Conservation (phyloP, 108 stramenopile species). For the Cyclotella baltica region DNA sequence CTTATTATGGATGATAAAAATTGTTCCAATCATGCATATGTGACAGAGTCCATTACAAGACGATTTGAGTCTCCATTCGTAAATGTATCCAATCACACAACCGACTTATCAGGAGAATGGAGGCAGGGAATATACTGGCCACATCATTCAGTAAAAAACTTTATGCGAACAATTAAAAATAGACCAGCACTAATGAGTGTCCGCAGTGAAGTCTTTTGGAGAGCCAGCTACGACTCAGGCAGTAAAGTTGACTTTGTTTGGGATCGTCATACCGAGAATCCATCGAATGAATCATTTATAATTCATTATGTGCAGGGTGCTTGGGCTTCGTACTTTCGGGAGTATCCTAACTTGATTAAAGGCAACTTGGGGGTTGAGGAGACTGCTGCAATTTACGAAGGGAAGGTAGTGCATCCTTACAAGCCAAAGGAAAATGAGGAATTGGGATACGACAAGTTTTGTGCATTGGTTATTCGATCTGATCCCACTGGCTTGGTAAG, state of each 20-base stretch:
- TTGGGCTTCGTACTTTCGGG: slow-evolving; percentile 1
- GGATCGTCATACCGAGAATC: slow-evolving; percentile 14
- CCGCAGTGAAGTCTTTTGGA: slow-evolving; percentile 35
- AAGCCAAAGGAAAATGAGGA: no score
- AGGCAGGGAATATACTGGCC: slow-evolving; percentile 20
- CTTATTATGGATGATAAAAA: neutral
- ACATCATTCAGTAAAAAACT: no score
- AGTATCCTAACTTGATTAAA: neutral
- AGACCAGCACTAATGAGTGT: slow-evolving; percentile 21
- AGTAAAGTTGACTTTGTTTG: slow-evolving; percentile 16
- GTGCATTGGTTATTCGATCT: slow-evolving; percentile 12
- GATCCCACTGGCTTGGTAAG: neutral
- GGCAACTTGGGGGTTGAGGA: neutral
- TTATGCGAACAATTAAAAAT: neutral
- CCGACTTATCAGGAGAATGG: neutral
- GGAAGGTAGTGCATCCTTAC: slow-evolving; percentile 9
- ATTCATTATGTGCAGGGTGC: slow-evolving; percentile 28
- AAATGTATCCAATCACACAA: neutral
- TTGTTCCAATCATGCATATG: slow-evolving; percentile 21
- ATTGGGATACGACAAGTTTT: no score
- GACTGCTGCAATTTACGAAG: neutral
- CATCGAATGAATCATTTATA: slow-evolving; percentile 7
- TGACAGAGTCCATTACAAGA: slow-evolving; percentile 20
- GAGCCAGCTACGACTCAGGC: slow-evolving; percentile 7
- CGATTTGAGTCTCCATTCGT: neutral